Base-by-base conservation (phyloP, 208 protist species). In the Leishmania lainsoni region DNA sequence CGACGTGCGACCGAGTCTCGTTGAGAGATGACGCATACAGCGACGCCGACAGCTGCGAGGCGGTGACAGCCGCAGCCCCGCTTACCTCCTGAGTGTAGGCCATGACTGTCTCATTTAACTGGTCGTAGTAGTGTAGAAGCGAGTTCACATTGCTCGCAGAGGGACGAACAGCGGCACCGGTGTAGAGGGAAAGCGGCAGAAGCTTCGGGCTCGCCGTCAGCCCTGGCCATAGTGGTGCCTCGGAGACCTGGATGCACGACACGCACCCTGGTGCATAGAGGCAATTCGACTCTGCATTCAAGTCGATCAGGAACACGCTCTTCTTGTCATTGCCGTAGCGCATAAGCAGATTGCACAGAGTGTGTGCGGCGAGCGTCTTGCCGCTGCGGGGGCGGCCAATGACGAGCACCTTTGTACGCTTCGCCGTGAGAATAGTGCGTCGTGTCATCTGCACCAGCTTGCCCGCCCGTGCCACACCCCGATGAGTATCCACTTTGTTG, bases 241-340 rank as follows among this genome's bases (percentile, higher is more conserved):
- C 59, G 61, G 81, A 68, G 66, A 86, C 83, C 84, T 88, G 82
- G 6, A 91, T 35, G 29, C 80, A 81, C 22, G 87, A 86, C 56
- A 95, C 86, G 68, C 92, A 95, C 10, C 93, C 93, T 0, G 93
- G 93, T 2, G 86, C 75, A n/a, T 83, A 92, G 35, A 97, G 77
- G 56, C 78, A 87, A 76, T 97, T 97, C 6, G 89, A 93, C 86
- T 93, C 88, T 52, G 87, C 65, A 71, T 95, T 95, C n/a, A 97
- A 80, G 71, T 95, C 92, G 78, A 95, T 79, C 39, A 95, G 59
- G 58, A 85, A 88, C 16, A 85, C 80, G 70, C 68, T 63, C 66
- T 61, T 76, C 75, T 61, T 87, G 76, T 79, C 78, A 75, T 49
- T 81, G 75, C 54, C 76, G 49, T 76, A 86, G 42, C 78, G 80